Base-by-base conservation (phyloP, 2,329 filamentous ascomycete genomes). In the Cryphonectria parasitica region DNA sequence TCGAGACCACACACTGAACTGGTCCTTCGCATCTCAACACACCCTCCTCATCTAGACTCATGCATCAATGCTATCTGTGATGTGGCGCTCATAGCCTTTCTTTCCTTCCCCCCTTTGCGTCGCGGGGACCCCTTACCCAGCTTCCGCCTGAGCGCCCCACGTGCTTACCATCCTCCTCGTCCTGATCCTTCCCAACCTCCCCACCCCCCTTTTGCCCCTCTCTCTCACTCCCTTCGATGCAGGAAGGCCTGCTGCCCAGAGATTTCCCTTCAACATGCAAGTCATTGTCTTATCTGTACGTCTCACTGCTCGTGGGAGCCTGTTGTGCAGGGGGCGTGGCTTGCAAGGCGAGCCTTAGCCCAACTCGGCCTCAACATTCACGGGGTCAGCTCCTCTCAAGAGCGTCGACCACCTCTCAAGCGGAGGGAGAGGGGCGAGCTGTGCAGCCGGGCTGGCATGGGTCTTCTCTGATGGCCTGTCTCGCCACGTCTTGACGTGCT, bases 41-140 rank as follows among this genome's bases (percentile, higher is more conserved):
- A 22, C 5, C 31, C 56, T 60, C 56, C 56, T 6, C 58, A 39
- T 39, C 28, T 19, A 28, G 54, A 34, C 54, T 17, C 54, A 31
- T 7, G 54, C 54, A 15, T 58, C 54, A 58, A 58, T 58, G 54
- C 54, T 58, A 19, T 58, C 54, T 58, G 54, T 58, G 54, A 31
- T 58, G 28, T 58, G 54, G 25, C 25, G 25, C 25, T 11, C 54
- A 6, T 31, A 19, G 52, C 58, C 58, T 61, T n/a, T n/a, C 34
- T 22, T 3, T 17, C 22, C 58, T 31, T 17, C 3, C 22, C 22
- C 45, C 41, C 39, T 15, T 54, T 52, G 28, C 25, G 31, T 49
- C n/a, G 52, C 52, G 65, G 34, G 34, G n/a, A 67, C 65, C 65
- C 65, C 65, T 67, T 60, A 67, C 65, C 65, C 65, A 67, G 65